phyloP scores from a whole-genome alignment of 495 filamentous ascomycete genomes.

The Lasiosphaeriaceae sp. region DNA sequence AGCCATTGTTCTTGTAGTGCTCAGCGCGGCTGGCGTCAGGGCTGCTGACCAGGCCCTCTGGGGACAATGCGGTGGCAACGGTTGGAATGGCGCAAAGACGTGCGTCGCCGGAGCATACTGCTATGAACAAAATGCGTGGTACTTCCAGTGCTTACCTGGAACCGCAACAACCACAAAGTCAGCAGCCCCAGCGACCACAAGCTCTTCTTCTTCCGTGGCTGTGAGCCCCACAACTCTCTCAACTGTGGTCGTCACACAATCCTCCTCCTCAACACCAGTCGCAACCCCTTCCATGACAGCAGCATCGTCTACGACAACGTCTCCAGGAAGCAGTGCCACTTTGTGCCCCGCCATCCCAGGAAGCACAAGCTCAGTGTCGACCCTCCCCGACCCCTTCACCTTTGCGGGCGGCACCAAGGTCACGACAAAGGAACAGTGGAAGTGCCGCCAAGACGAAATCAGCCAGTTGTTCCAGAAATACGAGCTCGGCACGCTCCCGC shows the following conservation, averaged over 20 bases:
- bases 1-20: constrained; percentile 15
- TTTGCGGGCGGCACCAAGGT: constrained; percentile 45
- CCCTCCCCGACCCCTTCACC: constrained; percentile 49
- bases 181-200: not conserved
- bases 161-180: constrained; percentile 10
- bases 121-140: constrained; percentile 37
- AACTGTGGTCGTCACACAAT: not conserved
- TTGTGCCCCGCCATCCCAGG: constrained; percentile 18
- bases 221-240: constrained; percentile 7
- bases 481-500: constrained; percentile 49
- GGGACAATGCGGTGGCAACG: constrained; percentile 44
- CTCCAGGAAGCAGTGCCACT: constrained; percentile 5
- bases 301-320: constrained; percentile 1
- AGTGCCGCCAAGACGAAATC: constrained; percentile 49
- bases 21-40: constrained; percentile 15
- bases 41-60: constrained; percentile 20
- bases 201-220: constrained; percentile 3
- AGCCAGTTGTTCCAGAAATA: constrained; percentile 45
- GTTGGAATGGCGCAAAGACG: constrained; percentile 38
- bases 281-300: constrained; percentile 1
- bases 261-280: constrained; percentile 7
- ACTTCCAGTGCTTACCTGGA: constrained; percentile 36
- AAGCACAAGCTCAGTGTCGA: constrained; percentile 14
- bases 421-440: constrained; percentile 41
- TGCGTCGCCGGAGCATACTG: constrained; percentile 40